Evolutionary conservation across 305 asterid genomes (phyloP), one percentile per base, ranked within the genome.

Genomic region (Lippia alba): DNA sequence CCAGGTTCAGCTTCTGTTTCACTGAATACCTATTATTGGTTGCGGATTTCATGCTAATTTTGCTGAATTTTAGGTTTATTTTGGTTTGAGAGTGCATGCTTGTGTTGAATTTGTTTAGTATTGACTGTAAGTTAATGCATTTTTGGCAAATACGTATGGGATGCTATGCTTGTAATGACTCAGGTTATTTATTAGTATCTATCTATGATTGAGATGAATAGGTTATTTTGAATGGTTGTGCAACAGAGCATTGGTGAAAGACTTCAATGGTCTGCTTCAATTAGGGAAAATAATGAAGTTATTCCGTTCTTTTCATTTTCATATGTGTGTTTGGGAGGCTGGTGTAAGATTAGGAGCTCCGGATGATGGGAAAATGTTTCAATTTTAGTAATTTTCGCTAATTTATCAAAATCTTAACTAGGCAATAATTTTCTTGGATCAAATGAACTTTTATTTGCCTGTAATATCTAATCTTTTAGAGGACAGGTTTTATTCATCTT

Each of bases 1-100:
- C 97, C 79, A 94, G 98, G 98, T 94, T 70, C 56, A 7, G 16
- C 4, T 66, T 20, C 74, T 58, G 41, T 61, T 72, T 30, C 16
- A 59, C 14, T 77, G 56, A 57, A 46, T 57, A 55, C 50, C 4
- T 30, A 7, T 55, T 68, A 46, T 39, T 53, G 12, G 5, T 41
- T 17, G 14, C 55, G 49, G 51, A 16, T 8, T 51, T 36, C 17
- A 9, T 61, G 49, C 9, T 19, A 54, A n/a, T 11, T 71, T 59
- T 79, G 32, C 48, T 62, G 66, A 61, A 15, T 17, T 17, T 49
- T 48, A 39, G 40, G 15, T 12, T 1, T 2, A 8, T 46, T 49
- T 45, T 64, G 57, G 64, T n/a, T 61, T 67, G 11, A 11, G 14
- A 12, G 6, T 45, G 1, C 55, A 44, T 45, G 64, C 39, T 19